Conservation (phyloP, 305 asterid genomes). For the Petunia hybrid region DNA sequence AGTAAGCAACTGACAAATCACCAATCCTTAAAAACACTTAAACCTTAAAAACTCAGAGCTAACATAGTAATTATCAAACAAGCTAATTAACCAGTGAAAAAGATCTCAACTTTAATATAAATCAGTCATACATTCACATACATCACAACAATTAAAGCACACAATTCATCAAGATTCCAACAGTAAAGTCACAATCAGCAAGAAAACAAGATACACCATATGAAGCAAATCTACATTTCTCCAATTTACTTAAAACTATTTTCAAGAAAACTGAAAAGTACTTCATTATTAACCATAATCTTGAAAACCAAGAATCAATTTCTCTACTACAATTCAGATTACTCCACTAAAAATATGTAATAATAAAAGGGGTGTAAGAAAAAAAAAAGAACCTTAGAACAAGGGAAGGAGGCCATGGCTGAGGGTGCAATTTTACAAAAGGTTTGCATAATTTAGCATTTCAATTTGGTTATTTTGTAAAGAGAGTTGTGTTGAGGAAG, state of each 20-base stretch:
- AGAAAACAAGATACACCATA: neutral
- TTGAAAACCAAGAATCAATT: neutral
- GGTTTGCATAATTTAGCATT: conserved; percentile 55
- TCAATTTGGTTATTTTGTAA: conserved; percentile 39
- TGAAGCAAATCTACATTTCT: neutral
- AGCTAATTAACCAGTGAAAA: neutral
- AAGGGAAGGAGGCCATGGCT: conserved; percentile 81
- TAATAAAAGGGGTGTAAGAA: neutral
- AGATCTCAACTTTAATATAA: neutral
- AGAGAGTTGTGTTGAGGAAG: conserved; percentile 36
- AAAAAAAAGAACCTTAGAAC: conserved; percentile 55
- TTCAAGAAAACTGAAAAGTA: neutral
- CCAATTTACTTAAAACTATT: neutral
- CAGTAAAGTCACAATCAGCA: conserved; percentile 3
- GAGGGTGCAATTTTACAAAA: conserved; percentile 57
- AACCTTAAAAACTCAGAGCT: neutral
- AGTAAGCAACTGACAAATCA: neutral
- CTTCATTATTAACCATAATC: neutral
- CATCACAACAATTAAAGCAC: neutral
- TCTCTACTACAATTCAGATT: neutral
- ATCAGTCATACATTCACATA: neutral
- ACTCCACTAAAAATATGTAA: neutral
- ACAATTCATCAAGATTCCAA: conserved; percentile 1
- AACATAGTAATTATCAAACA: conserved; percentile 22
- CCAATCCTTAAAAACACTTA: neutral